Base-by-base conservation (phyloP, 441 rosid species). In the Iberis amara region DNA sequence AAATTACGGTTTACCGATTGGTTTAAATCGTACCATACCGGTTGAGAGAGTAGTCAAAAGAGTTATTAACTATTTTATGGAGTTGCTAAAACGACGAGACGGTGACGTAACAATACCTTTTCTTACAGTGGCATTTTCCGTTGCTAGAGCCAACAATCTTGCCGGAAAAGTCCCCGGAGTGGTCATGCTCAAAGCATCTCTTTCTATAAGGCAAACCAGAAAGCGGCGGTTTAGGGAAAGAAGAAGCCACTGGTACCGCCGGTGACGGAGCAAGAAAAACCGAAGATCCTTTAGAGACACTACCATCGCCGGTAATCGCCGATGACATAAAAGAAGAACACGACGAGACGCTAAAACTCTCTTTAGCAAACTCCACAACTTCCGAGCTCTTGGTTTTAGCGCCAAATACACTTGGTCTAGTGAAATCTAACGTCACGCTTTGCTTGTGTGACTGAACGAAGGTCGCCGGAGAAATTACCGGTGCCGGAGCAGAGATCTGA, bases 51-150 rank as follows among this genome's bases (percentile, higher is more conserved):
- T 40, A 59, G 70, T 66, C 70, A 66, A 66, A 60, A 6, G 27
- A 11, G 13, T 59, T 59, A 56, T 41, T 28, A 45, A 1, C 31
- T 40, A 27, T 27, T 27, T 27, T 40, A 46, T 33, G 48, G 11
- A 30, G 58, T 31, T 21, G 61, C 64, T 52, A 61, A 64, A 66
- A 37, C 33, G 48, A 47, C 49, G 52, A 23, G 50, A 1, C 9
- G 33, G 59, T 57, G 46, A 66, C 42, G 31, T 28, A 38, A 32
- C 66, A n/a, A 24, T 78, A 88, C 98, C 98, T 86, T 74, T 78
- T 83, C 57, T 86, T 89, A 74, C 98, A 92, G 59, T 84, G 92
- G 68, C 98, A 92, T 72, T 76, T 82, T 52, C 80, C 79, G 61
- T 53, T 48, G 9, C 63, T 62, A 28, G 89, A 82, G 51, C 84